Evolutionary conservation across 139 green algal genomes (phyloP).

Genomic region (Closterium sp.): DNA sequence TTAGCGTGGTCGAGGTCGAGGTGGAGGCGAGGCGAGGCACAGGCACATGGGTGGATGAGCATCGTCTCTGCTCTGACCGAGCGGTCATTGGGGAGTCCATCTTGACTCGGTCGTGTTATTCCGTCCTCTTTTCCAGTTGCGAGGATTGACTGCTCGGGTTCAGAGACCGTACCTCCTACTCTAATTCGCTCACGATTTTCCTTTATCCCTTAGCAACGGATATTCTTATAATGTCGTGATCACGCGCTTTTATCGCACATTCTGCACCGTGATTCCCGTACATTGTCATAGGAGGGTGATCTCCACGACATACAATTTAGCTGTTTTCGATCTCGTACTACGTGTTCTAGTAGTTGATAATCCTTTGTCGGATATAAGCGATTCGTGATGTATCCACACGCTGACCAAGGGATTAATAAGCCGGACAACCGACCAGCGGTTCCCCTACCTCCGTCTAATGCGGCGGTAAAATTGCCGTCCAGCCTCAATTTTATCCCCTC

Average conservation of each 20-base stretch:
- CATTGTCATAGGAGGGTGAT: background rate
- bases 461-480: too few species aligned
- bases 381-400: background rate
- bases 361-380: background rate
- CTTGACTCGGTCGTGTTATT: background rate
- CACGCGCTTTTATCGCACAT: background rate
- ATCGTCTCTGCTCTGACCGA: background rate
- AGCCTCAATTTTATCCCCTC: background rate
- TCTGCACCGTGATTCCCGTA: background rate
- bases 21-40: background rate
- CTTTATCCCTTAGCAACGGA: background rate
- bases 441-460: background rate
- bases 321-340: too few species aligned
- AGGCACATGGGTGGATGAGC: background rate
- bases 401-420: background rate
- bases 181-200: background rate
- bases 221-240: background rate
- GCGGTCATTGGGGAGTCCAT: background rate
- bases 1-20: too few species aligned
- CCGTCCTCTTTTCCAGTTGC: background rate
- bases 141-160: too few species aligned
- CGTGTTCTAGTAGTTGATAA: background rate
- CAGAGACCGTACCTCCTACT: background rate
- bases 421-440: background rate
- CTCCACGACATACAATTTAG: background rate